These are phyloP conservation scores for Arthrobotrys megalospora DNA, from an alignment of 2,329 filamentous ascomycete genomes.

Conservation along the genomic window DNA sequence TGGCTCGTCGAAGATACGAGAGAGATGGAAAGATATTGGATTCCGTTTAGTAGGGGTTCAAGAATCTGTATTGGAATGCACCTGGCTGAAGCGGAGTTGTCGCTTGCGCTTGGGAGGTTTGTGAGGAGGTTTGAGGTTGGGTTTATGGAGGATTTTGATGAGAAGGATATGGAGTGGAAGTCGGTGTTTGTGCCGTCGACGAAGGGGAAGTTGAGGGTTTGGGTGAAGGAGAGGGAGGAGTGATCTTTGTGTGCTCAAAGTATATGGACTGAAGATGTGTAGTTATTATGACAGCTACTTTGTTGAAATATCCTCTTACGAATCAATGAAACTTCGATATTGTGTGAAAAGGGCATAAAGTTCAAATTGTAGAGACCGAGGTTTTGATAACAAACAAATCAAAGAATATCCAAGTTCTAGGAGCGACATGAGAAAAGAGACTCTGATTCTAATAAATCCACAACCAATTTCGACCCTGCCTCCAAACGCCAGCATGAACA, in stretches of 20 bases:
- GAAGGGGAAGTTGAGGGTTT: constrained; percentile 33
- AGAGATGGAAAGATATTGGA: constrained; percentile 49
- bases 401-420: no score
- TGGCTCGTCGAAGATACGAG: constrained; percentile 42
- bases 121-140: constrained; percentile 45
- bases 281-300: no score
- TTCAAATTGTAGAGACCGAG: no score
- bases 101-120: constrained; percentile 40
- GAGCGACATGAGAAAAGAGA: no score
- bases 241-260: background rate
- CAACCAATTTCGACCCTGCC: no score
- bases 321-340: no score
- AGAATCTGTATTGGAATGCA: constrained; percentile 53
- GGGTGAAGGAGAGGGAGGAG: constrained; percentile 46
- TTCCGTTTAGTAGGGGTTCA: constrained; percentile 47
- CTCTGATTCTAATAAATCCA: no score
- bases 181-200: constrained; percentile 47
- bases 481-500: no score
- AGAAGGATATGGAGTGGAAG: constrained; percentile 50
- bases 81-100: constrained; percentile 45
- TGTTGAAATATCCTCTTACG: no score
- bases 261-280: background rate
- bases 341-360: no score
- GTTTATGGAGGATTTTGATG: constrained; percentile 39
- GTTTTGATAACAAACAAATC: no score